phyloP scores from a whole-genome alignment of 768 basidiomycete species.

The Panaeolus papilionaceus region DNA sequence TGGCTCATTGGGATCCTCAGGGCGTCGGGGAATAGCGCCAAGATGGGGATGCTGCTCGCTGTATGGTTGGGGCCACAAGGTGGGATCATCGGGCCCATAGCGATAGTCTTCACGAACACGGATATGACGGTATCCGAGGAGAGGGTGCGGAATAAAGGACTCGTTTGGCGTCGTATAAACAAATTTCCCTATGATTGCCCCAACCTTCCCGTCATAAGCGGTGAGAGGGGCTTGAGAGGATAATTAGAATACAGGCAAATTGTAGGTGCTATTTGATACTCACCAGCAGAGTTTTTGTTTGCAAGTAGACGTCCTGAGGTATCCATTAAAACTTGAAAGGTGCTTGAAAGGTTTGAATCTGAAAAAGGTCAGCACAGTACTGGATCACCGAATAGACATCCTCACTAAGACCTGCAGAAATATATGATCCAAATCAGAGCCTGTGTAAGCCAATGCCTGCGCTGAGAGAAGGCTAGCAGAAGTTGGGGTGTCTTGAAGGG shows the following conservation, averaged over 20 bases:
- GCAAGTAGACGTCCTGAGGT: neutral
- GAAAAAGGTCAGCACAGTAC: neutral
- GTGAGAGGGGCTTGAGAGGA: neutral
- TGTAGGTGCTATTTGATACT: too few species aligned
- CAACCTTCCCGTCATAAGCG: conserved; percentile 17
- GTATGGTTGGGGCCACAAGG: conserved; percentile 17
- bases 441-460: too few species aligned
- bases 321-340: neutral
- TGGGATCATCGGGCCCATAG: conserved; percentile 15
- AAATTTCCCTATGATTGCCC: neutral
- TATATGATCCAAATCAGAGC: neutral
- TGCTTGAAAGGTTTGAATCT: neutral
- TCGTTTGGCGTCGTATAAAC: conserved; percentile 16
- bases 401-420: neutral
- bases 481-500: too few species aligned
- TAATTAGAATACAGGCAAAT: neutral
- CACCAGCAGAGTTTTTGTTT: neutral
- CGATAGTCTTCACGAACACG: conserved; percentile 13
- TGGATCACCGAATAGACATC: too few species aligned
- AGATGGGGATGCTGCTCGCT: conserved; percentile 7
- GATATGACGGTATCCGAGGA: neutral
- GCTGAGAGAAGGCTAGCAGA: too few species aligned
- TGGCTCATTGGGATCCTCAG: conserved; percentile 6
- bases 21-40: conserved; percentile 16
- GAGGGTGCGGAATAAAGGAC: conserved; percentile 8